Conservation (phyloP, 768 basidiomycete species). For the Strobilomyces dryophilus region DNA sequence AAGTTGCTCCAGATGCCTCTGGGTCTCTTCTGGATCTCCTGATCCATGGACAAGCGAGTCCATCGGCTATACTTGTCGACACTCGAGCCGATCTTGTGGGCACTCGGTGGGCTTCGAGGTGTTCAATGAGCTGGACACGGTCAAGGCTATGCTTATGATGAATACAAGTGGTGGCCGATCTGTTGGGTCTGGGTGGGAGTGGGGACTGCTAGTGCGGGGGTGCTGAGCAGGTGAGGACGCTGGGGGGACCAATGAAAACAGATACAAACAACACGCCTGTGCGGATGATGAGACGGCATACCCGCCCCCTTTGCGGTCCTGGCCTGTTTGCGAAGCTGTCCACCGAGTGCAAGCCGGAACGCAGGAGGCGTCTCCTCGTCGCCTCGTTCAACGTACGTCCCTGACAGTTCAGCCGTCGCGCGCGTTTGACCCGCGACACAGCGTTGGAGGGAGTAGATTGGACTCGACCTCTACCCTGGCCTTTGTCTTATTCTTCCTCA, state of each 20-base stretch:
- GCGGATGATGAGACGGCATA: too few species aligned
- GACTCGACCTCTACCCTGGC: slow-evolving; percentile 75
- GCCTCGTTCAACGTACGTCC: slow-evolving; percentile 79
- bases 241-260: too few species aligned
- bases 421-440: slow-evolving; percentile 29
- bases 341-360: slow-evolving; percentile 68
- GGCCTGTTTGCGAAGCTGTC: slow-evolving; percentile 75
- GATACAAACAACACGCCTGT: too few species aligned
- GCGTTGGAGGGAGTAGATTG: slow-evolving; percentile 86
- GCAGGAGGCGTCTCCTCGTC: slow-evolving; percentile 60
- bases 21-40: neutral
- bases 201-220: slow-evolving; percentile 36
- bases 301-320: slow-evolving; percentile 67
- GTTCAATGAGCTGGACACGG: slow-evolving; percentile 77
- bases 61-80: slow-evolving; percentile 80
- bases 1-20: neutral
- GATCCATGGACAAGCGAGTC: slow-evolving; percentile 85
- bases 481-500: slow-evolving; percentile 90
- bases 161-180: slow-evolving; percentile 51
- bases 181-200: slow-evolving; percentile 30
- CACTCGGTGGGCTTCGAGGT: slow-evolving; percentile 85
- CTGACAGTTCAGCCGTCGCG: neutral
- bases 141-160: slow-evolving; percentile 85
- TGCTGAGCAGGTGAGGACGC: slow-evolving; percentile 28
- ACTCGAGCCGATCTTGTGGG: slow-evolving; percentile 75